phyloP scores from a whole-genome alignment of 176 grass and related monocot genomes.

The Lolium multiflorum region DNA sequence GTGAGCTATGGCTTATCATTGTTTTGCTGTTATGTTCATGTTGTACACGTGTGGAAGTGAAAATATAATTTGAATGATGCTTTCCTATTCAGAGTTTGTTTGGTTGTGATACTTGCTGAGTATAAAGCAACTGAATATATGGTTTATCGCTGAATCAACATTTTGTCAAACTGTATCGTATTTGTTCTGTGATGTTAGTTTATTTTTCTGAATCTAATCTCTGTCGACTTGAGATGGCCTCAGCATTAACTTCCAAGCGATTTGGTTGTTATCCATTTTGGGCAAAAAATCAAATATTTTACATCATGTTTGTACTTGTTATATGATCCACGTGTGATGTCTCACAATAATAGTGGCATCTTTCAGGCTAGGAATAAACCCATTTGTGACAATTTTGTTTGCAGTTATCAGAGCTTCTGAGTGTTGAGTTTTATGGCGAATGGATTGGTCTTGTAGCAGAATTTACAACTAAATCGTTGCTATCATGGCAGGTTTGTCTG shows the following conservation, averaged over 20 bases:
- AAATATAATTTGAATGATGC: background rate
- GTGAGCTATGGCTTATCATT: background rate
- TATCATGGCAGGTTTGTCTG: conserved; percentile 95
- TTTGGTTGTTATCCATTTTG: conserved; percentile 13
- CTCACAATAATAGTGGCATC: background rate
- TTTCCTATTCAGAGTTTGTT: conserved; percentile 18
- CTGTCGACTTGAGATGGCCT: conserved; percentile 1
- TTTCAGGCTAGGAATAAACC: conserved; percentile 11
- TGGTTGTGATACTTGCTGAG: background rate
- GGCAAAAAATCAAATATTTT: conserved; percentile 3
- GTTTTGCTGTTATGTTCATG: background rate
- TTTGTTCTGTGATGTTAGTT: conserved; percentile 14
- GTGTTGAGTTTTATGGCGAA: conserved; percentile 90
- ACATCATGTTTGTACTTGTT: conserved; percentile 13
- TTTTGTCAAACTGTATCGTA: conserved; percentile 12
- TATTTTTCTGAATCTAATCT: background rate
- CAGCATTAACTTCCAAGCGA: conserved; percentile 1
- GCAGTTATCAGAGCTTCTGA: conserved; percentile 94
- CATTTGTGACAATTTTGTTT: conserved; percentile 13
- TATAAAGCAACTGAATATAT: conserved; percentile 12
- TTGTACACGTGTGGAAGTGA: background rate
- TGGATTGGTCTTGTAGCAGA: conserved; percentile 95
- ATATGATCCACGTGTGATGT: background rate
- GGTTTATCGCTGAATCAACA: conserved; percentile 19
- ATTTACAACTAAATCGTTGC: conserved; percentile 94